Conservation (phyloP, 768 basidiomycete species). For the Phylloporus arenicola region DNA sequence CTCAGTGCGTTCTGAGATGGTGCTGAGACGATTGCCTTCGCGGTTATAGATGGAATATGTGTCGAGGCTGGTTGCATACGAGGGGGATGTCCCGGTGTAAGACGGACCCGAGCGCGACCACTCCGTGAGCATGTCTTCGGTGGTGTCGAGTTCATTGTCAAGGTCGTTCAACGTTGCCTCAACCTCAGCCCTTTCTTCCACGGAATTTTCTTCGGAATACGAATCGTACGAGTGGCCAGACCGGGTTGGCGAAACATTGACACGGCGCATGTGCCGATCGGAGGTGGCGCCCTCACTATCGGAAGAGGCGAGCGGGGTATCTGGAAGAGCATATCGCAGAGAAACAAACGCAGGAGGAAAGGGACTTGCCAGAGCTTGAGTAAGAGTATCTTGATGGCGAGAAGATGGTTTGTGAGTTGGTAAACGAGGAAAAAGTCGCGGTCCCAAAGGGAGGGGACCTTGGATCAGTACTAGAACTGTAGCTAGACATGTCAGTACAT, state of each 20-base stretch:
- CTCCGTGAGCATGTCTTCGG: conserved; percentile 59
- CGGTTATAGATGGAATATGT: conserved; percentile 36
- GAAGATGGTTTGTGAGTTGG: conserved; percentile 48
- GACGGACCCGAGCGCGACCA: conserved; percentile 51
- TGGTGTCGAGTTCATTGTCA: conserved; percentile 61
- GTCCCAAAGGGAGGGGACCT: conserved; percentile 64
- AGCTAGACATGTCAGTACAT: conserved; percentile 39
- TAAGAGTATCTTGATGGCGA: conserved; percentile 60
- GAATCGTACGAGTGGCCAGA: conserved; percentile 40
- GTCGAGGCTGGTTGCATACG: conserved; percentile 35
- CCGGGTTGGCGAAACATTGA: conserved; percentile 50
- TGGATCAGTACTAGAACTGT: conserved; percentile 37
- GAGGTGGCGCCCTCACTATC: conserved; percentile 44
- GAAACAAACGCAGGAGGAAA: background rate
- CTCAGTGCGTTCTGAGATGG: conserved; percentile 76
- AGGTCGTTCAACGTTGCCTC: conserved; percentile 62
- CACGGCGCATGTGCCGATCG: conserved; percentile 44
- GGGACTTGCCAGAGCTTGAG: conserved; percentile 46
- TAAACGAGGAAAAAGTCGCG: conserved; percentile 49
- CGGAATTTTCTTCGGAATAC: conserved; percentile 52
- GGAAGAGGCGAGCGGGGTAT: conserved; percentile 43
- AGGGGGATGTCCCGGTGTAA: conserved; percentile 29
- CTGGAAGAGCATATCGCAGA: conserved; percentile 24
- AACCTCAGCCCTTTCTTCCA: conserved; percentile 49
- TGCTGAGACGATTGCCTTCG: conserved; percentile 55